phyloP scores from a whole-genome alignment of 257 asterid genomes.

The Scutellaria galericulata region DNA sequence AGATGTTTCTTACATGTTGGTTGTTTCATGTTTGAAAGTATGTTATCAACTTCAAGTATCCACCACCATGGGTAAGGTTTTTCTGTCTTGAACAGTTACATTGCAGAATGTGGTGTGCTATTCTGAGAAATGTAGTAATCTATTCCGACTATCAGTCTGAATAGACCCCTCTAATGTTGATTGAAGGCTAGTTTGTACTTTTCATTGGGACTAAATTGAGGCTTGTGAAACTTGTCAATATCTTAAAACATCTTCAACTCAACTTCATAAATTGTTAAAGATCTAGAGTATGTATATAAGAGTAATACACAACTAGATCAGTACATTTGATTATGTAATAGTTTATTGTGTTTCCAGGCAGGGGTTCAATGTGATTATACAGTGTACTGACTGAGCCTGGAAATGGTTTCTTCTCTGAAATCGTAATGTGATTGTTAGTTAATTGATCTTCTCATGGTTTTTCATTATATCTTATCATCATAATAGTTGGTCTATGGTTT shows the following conservation, averaged over 20 bases:
- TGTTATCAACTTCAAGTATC: conserved; percentile 9
- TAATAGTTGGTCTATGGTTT: background rate
- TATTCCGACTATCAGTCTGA: background rate
- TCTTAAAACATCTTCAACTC: conserved; percentile 8
- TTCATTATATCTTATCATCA: background rate
- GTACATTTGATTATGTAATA: background rate
- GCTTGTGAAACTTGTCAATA: conserved; percentile 19
- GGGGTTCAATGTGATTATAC: conserved; percentile 1
- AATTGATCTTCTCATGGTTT: conserved; percentile 7
- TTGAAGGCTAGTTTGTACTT: conserved; percentile 12
- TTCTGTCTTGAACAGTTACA: background rate
- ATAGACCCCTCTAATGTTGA: background rate
- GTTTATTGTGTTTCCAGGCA: background rate
- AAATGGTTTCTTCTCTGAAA: conserved; percentile 13
- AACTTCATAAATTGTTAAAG: background rate
- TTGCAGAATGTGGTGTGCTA: background rate
- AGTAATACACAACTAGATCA: background rate
- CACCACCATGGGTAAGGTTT: background rate
- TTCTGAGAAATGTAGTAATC: background rate
- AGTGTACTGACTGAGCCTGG: background rate
- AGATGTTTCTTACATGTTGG: conserved; percentile 20
- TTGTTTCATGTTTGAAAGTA: conserved; percentile 16
- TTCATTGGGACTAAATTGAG: background rate
- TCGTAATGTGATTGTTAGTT: background rate
- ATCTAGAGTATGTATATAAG: conserved; percentile 3